Percentiles rank a stretch among this genome's conserved stretches.
Conservation (phyloP, 2,329 filamentous ascomycete genomes). For the Dothistroma pini region DNA sequence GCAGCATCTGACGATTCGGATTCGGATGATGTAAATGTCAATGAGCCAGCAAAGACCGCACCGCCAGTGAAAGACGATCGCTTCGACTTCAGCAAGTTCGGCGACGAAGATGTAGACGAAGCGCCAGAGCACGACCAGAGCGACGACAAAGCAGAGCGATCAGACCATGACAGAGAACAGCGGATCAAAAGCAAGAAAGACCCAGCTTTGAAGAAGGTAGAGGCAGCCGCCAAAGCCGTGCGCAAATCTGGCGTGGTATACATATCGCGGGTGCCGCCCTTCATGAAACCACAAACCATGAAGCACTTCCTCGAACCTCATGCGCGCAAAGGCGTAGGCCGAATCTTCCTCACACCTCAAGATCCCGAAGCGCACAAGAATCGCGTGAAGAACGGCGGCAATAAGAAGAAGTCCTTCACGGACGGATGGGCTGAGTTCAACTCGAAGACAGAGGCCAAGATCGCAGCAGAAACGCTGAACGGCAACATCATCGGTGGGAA, state of each 20-base stretch:
- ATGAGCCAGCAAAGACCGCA: not conserved
- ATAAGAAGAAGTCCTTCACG: conserved; percentile 76
- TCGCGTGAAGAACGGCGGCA: conserved; percentile 69
- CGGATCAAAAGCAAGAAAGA: conserved; percentile 21
- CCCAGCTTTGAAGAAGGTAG: conserved; percentile 64
- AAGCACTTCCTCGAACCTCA: conserved; percentile 71
- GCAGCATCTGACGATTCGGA: conserved; percentile 37
- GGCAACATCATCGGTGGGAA: conserved; percentile 76
- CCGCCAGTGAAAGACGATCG: conserved; percentile 10
- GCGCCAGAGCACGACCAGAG: conserved; percentile 17
- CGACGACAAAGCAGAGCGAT: conserved; percentile 29
- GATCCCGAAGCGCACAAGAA: conserved; percentile 62
- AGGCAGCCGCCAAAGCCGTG: conserved; percentile 60
- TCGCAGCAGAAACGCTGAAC: conserved; percentile 72
- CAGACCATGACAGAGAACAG: conserved; percentile 7
- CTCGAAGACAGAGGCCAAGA: conserved; percentile 71
- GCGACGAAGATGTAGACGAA: conserved; percentile 33
- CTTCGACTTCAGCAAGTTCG: conserved; percentile 14
- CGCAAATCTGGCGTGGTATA: conserved; percentile 78
- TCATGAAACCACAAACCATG: conserved; percentile 80
- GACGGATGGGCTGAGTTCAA: conserved; percentile 87
- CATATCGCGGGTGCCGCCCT: conserved; percentile 77
- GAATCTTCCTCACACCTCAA: conserved; percentile 76
- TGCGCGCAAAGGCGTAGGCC: conserved; percentile 62
- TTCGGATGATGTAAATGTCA: conserved; percentile 17